Evolutionary conservation across 306 rosid genomes (phyloP).

Genomic region (Ochetophila trinervis): DNA sequence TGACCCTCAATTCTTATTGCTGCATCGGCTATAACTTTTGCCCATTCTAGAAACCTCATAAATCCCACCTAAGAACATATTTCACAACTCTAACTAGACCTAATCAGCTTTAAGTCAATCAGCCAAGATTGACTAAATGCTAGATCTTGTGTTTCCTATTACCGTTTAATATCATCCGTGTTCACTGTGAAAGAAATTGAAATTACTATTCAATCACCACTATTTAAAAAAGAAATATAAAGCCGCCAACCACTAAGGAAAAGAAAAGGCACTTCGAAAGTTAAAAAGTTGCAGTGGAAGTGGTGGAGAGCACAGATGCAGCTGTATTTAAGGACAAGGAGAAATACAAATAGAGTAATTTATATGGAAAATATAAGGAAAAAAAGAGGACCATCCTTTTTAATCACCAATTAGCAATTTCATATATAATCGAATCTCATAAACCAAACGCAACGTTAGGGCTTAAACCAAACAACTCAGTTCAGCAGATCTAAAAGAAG

Average conservation of each 20-base stretch:
- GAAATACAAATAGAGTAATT: neutral
- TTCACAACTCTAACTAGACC: neutral
- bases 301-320: neutral
- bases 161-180: too few relatives aligned
- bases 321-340: constrained; percentile 1
- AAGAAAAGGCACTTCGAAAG: neutral
- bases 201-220: neutral
- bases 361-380: neutral
- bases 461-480: too few relatives aligned
- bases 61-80: neutral
- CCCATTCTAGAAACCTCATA: neutral
- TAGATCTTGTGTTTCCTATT: neutral
- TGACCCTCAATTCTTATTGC: too few relatives aligned
- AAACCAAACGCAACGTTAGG: neutral
- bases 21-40: neutral
- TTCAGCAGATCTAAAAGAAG: constrained; percentile 9
- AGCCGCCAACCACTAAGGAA: neutral
- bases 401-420: neutral
- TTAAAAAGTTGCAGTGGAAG: neutral
- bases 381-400: neutral
- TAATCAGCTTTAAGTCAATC: neutral
- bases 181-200: neutral
- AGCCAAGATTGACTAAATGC: too few relatives aligned
- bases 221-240: neutral
- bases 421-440: constrained; percentile 6